phyloP scores from a whole-genome alignment of 2,329 filamentous ascomycete species.

The Cordyceps militaris region DNA sequence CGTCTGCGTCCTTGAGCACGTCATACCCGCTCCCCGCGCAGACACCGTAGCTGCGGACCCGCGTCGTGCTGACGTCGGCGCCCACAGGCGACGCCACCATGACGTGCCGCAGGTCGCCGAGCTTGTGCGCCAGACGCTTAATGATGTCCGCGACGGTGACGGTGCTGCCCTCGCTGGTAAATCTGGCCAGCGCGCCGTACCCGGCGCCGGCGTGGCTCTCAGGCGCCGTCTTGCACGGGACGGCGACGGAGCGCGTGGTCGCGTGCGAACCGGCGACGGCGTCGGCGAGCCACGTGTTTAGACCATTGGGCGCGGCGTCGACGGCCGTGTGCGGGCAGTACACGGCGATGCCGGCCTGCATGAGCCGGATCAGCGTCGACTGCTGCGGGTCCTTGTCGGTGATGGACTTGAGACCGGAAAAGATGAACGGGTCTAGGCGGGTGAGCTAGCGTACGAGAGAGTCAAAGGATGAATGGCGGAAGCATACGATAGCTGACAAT shows the following conservation, averaged over 20 bases:
- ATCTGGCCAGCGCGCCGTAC: slow-evolving; percentile 44
- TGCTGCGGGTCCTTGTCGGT: slow-evolving; percentile 83
- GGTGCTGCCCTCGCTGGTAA: slow-evolving; percentile 23
- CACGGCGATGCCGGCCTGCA: slow-evolving; percentile 82
- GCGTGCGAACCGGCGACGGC: slow-evolving; percentile 56
- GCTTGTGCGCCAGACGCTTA: slow-evolving; percentile 52
- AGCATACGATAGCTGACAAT: slow-evolving; percentile 77
- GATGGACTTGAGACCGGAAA: slow-evolving; percentile 82
- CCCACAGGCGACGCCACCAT: slow-evolving; percentile 48
- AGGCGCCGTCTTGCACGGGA: slow-evolving; percentile 37
- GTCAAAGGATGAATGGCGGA: background rate
- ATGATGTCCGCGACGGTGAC: slow-evolving; percentile 39
- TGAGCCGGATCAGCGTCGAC: slow-evolving; percentile 71
- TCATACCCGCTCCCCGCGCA: slow-evolving; percentile 84
- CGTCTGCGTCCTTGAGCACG: slow-evolving; percentile 61
- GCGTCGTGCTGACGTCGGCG: slow-evolving; percentile 25
- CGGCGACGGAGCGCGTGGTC: slow-evolving; percentile 35
- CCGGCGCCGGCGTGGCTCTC: slow-evolving; percentile 40
- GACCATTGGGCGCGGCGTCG: slow-evolving; percentile 74
- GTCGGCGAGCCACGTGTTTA: slow-evolving; percentile 92
- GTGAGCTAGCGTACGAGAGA: background rate
- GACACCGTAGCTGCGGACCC: slow-evolving; percentile 67
- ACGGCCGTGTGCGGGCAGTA: slow-evolving; percentile 95
- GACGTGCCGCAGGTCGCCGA: slow-evolving; percentile 56
- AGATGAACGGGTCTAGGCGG: slow-evolving; percentile 81